Conservation (phyloP, 176 grass and related monocot genomes). For the Aegilops longissima region DNA sequence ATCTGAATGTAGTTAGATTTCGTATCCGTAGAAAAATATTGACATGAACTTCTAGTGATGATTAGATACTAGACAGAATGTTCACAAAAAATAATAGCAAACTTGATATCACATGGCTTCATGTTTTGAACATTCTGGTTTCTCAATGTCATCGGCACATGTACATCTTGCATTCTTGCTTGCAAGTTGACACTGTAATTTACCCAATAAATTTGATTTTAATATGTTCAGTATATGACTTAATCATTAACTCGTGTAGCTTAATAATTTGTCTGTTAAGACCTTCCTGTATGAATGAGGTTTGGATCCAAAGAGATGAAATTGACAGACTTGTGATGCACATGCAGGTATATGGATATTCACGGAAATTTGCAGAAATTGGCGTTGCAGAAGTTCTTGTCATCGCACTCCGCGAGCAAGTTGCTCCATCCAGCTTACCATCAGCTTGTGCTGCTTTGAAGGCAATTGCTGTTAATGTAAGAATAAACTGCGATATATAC, state of each 20-base stretch:
- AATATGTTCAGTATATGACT: not conserved
- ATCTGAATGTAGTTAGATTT: slow-evolving; percentile 17
- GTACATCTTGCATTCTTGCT: not conserved
- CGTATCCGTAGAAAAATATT: not conserved
- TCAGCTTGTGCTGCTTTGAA: slow-evolving; percentile 91
- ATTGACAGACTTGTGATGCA: slow-evolving; percentile 19
- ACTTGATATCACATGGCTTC: not conserved
- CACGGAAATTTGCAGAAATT: slow-evolving; percentile 84
- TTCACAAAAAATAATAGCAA: not conserved
- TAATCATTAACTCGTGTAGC: not conserved
- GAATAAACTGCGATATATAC: slow-evolving; percentile 7
- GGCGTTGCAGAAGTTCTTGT: slow-evolving; percentile 83
- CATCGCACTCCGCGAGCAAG: slow-evolving; percentile 51
- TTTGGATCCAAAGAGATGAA: slow-evolving; percentile 7
- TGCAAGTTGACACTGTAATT: slow-evolving; percentile 9
- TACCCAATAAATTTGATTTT: not conserved
- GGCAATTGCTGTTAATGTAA: slow-evolving; percentile 94
- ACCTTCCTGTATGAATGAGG: not conserved
- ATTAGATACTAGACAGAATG: not conserved
- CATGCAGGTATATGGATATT: slow-evolving; percentile 90
- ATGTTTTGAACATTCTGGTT: not conserved
- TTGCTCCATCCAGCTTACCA: slow-evolving; percentile 61
- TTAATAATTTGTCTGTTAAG: not conserved
- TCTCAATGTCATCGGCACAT: slow-evolving; percentile 23
- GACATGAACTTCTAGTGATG: not conserved